Conservation (phyloP, 495 filamentous ascomycete species). For the Penicillium maclennaniae region DNA sequence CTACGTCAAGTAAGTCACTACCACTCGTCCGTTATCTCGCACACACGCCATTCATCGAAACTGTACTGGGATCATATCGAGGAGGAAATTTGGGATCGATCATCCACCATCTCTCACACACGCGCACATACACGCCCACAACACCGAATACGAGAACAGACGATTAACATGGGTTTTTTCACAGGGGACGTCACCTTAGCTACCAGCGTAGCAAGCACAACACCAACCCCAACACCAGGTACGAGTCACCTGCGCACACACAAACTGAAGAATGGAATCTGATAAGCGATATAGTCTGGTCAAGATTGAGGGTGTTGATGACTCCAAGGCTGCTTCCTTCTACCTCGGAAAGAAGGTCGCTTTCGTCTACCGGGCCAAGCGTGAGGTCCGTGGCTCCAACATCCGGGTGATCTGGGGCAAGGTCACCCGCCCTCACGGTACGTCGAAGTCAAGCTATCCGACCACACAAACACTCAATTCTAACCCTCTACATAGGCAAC, state of each 20-base stretch:
- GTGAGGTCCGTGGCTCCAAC: slow-evolving; percentile 91
- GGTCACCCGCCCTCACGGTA: slow-evolving; percentile 92
- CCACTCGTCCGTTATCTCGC: slow-evolving; percentile 21
- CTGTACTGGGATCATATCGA: slow-evolving; percentile 6
- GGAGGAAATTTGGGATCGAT: neutral
- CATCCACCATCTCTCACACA: too few species aligned
- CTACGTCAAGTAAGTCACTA: slow-evolving; percentile 82
- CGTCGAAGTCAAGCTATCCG: slow-evolving; percentile 20
- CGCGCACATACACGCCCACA: neutral
- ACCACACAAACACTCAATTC: neutral
- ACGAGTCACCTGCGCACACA: slow-evolving; percentile 18
- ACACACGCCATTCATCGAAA: slow-evolving; percentile 15
- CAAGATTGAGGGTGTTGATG: slow-evolving; percentile 95
- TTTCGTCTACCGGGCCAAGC: slow-evolving; percentile 92
- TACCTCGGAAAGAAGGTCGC: slow-evolving; percentile 95
- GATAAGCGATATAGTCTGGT: slow-evolving; percentile 56
- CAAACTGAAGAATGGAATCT: slow-evolving; percentile 24
- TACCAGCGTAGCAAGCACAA: slow-evolving; percentile 86
- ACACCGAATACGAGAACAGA: slow-evolving; percentile 19
- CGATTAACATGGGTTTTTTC: slow-evolving; percentile 36
- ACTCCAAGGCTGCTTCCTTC: slow-evolving; percentile 80
- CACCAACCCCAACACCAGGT: slow-evolving; percentile 76
- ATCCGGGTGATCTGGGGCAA: slow-evolving; percentile 99
- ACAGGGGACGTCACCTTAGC: slow-evolving; percentile 86
- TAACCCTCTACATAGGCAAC: slow-evolving; percentile 61